phyloP scores from a whole-genome alignment of 2,329 filamentous ascomycete species.

The Knufia petricola region DNA sequence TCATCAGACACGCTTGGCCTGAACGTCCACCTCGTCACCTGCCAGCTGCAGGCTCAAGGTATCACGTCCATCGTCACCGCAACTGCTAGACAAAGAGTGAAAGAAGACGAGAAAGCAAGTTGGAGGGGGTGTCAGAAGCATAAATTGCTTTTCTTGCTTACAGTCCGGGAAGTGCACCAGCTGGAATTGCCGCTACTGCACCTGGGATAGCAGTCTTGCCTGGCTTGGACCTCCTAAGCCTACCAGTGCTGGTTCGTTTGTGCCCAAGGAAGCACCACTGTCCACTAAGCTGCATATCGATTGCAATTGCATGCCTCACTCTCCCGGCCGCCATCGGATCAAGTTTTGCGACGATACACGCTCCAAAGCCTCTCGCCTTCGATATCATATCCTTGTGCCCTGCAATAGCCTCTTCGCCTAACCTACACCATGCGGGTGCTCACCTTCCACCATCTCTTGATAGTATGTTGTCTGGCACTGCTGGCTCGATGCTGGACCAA shows the following conservation, averaged over 20 bases:
- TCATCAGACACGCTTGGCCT: not conserved
- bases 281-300: conserved; percentile 4
- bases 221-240: not conserved
- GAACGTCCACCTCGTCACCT: conserved; percentile 12
- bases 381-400: not conserved
- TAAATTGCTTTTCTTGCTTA: not conserved
- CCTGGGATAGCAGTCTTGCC: not conserved
- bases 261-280: not conserved
- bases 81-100: conserved; percentile 4
- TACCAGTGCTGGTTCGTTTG: not conserved
- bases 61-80: conserved; percentile 15
- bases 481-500: conserved; percentile 72
- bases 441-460: conserved; percentile 53
- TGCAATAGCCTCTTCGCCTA: not conserved
- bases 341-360: not conserved
- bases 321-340: not conserved
- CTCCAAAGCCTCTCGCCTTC: not conserved
- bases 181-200: not conserved
- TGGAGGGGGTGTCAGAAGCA: not conserved
- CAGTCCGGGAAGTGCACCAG: not conserved
- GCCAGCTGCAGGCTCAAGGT: conserved; percentile 20
- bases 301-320: conserved; percentile 9
- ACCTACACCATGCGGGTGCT: conserved; percentile 58
- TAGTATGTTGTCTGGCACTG: conserved; percentile 57
- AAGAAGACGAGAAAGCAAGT: conserved; percentile 9